Percentiles rank a stretch among this genome's conserved stretches.
Conservation (phyloP, 2,329 filamentous ascomycete species). For the Aspergillus sclerotialis region DNA sequence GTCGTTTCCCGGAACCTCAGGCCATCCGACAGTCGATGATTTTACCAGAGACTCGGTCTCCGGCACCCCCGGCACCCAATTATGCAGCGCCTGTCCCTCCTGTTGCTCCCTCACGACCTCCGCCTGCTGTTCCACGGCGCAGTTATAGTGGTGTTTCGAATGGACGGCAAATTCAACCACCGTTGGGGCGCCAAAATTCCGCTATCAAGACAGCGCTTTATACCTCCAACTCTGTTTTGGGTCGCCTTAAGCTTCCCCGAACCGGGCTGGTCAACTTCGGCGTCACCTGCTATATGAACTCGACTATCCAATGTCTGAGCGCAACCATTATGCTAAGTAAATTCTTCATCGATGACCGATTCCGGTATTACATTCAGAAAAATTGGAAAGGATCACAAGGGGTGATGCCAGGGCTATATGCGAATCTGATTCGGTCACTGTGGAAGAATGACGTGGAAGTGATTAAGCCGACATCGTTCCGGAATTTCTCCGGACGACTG, state of each 20-base stretch:
- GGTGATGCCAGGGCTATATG: slow-evolving; percentile 55
- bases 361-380: slow-evolving; percentile 51
- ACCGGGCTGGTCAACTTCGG: slow-evolving; percentile 75
- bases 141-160: slow-evolving; percentile 79
- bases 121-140: slow-evolving; percentile 58
- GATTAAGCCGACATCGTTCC: slow-evolving; percentile 54
- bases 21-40: slow-evolving; percentile 53
- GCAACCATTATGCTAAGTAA: slow-evolving; percentile 58
- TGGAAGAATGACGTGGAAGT: slow-evolving; percentile 54
- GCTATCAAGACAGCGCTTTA: slow-evolving; percentile 39
- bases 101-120: slow-evolving; percentile 55
- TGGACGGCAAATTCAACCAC: slow-evolving; percentile 41
- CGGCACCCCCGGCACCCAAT: slow-evolving; percentile 23
- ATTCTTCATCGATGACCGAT: slow-evolving; percentile 61
- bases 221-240: slow-evolving; percentile 33
- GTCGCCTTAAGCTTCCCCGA: slow-evolving; percentile 47
- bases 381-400: slow-evolving; percentile 62
- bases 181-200: slow-evolving; percentile 39
- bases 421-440: slow-evolving; percentile 53
- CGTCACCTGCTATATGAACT: slow-evolving; percentile 87
- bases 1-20: slow-evolving; percentile 68
- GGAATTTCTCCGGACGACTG: slow-evolving; percentile 58
- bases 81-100: slow-evolving; percentile 51
- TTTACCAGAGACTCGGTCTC: slow-evolving; percentile 27
- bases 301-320: slow-evolving; percentile 76